Evolutionary conservation across 1,284 basidiomycete species (phyloP).

Genomic region (Apiotrichum brassicae): DNA sequence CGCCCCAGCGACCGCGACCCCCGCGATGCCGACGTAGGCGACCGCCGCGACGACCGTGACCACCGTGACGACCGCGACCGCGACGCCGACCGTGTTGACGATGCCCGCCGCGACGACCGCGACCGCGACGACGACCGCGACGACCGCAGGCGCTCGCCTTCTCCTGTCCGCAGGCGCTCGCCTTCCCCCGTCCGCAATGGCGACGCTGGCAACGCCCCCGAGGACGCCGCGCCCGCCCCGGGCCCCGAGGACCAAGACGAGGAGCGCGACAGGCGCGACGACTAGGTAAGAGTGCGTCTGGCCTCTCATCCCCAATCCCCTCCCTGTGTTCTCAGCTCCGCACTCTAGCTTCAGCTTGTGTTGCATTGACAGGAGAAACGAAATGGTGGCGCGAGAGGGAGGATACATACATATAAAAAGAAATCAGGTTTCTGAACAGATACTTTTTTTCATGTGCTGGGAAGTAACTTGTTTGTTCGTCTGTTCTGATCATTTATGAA

Average conservation of each 20-base stretch:
- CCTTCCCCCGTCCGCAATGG: slow-evolving; percentile 3
- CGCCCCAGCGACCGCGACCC: slow-evolving; percentile 2
- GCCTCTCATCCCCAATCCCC: no score
- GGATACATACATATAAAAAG: no score
- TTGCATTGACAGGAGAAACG: no score
- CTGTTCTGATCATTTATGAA: no score
- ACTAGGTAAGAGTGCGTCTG: slow-evolving; percentile 8
- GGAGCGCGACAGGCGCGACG: slow-evolving; percentile 18
- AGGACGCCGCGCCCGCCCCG: slow-evolving; percentile 2
- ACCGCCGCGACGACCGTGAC: slow-evolving; percentile 19
- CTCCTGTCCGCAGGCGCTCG: slow-evolving; percentile 8
- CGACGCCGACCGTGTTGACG: slow-evolving; percentile 3
- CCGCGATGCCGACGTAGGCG: slow-evolving; percentile 6
- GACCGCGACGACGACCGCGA: slow-evolving; percentile 9
- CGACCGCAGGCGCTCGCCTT: slow-evolving; percentile 21
- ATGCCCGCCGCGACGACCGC: no score
- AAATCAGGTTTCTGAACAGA: no score
- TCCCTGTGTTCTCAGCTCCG: no score
- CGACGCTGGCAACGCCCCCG: background rate
- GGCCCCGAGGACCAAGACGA: slow-evolving; percentile 3
- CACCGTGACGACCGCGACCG: slow-evolving; percentile 17
- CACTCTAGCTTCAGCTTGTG: no score
- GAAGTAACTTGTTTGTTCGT: no score
- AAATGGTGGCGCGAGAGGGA: no score
- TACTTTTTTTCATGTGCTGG: no score